Percentiles rank a stretch among this genome's conserved stretches.
Conservation (phyloP, 495 filamentous ascomycete species). For the Penicillium robsamsonii region DNA sequence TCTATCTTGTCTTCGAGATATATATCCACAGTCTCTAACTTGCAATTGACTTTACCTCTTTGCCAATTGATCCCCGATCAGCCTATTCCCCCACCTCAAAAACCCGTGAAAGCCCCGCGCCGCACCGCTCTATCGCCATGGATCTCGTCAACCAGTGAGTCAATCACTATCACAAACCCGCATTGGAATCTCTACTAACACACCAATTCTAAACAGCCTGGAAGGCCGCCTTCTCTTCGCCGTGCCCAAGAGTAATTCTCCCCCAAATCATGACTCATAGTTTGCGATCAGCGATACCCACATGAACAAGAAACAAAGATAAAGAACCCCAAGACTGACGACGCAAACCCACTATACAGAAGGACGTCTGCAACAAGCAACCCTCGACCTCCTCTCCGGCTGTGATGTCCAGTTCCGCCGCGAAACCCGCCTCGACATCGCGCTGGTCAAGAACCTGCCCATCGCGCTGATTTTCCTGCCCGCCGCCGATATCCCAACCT, state of each 20-base stretch:
- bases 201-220: slow-evolving; percentile 43
- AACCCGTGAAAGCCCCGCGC: slow-evolving; percentile 29
- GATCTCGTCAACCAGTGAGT: slow-evolving; percentile 85
- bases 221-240: slow-evolving; percentile 94
- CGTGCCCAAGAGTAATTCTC: slow-evolving; percentile 86
- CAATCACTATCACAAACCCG: slow-evolving; percentile 16
- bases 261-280: slow-evolving; percentile 26
- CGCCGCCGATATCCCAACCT: slow-evolving; percentile 93
- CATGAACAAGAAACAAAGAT: slow-evolving; percentile 9
- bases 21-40: neutral
- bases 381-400: slow-evolving; percentile 85
- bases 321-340: slow-evolving; percentile 17
- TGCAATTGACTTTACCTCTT: slow-evolving; percentile 18
- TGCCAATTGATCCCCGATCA: neutral
- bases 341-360: slow-evolving; percentile 51
- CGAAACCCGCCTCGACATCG: slow-evolving; percentile 91
- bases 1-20: slow-evolving; percentile 3
- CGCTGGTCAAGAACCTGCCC: slow-evolving; percentile 89
- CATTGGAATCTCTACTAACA: slow-evolving; percentile 5
- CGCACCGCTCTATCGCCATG: slow-evolving; percentile 47
- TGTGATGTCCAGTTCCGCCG: slow-evolving; percentile 94
- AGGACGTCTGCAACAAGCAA: slow-evolving; percentile 82
- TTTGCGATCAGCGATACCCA: slow-evolving; percentile 2
- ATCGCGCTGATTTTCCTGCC: slow-evolving; percentile 97
- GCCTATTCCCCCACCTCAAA: neutral